Percentiles rank a stretch among this genome's conserved stretches.
These are phyloP conservation scores for Stromatinia cepivora DNA, from an alignment of 2,329 filamentous ascomycete genomes.

Conservation along the genomic window DNA sequence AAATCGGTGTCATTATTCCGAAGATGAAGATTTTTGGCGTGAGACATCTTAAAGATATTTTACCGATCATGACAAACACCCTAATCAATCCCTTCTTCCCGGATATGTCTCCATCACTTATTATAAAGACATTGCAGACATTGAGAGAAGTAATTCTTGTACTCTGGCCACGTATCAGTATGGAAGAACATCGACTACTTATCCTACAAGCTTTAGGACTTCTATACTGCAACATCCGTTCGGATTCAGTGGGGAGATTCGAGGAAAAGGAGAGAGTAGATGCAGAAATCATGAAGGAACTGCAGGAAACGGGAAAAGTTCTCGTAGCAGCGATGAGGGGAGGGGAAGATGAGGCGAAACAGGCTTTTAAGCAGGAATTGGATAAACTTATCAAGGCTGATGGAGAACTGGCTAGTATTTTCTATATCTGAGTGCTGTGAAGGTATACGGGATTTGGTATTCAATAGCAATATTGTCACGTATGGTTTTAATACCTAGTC, in stretches of 20 bases:
- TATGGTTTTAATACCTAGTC: too few species aligned
- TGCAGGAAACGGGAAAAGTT: neutral
- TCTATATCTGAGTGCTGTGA: neutral
- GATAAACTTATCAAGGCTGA: neutral
- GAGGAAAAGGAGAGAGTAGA: neutral
- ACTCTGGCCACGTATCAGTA: conserved; percentile 67
- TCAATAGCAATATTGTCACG: neutral
- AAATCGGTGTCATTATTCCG: conserved; percentile 52
- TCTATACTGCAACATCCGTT: neutral
- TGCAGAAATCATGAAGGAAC: neutral
- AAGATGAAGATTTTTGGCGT: conserved; percentile 61
- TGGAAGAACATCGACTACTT: conserved; percentile 57
- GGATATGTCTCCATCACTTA: conserved; percentile 51
- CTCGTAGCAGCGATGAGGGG: neutral
- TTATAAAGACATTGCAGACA: conserved; percentile 50
- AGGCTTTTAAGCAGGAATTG: neutral
- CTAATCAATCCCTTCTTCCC: conserved; percentile 69
- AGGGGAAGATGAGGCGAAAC: neutral
- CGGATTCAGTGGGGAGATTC: neutral
- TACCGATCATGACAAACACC: conserved; percentile 51
- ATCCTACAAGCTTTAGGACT: conserved; percentile 61
- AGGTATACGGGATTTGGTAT: too few species aligned
- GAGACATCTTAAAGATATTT: conserved; percentile 65
- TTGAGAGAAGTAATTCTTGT: conserved; percentile 60
- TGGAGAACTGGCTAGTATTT: neutral